phyloP scores from a whole-genome alignment of 2,329 filamentous ascomycete genomes.

The Camillea tinctor region DNA sequence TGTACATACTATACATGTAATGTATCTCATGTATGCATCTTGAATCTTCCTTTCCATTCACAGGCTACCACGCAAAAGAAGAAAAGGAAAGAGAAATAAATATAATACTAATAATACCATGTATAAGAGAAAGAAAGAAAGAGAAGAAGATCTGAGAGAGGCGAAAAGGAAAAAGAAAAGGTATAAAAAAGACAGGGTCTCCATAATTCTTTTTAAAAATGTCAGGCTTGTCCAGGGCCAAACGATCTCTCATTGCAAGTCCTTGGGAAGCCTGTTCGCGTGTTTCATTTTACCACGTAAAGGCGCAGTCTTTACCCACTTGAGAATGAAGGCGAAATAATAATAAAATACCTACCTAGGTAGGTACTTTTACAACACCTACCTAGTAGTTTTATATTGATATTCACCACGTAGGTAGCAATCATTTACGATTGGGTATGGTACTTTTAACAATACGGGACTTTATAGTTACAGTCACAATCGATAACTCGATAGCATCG shows the following conservation, averaged over 20 bases:
- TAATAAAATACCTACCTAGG: too few species aligned
- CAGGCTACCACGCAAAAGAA: not conserved
- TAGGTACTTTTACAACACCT: too few species aligned
- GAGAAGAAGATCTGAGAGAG: not conserved
- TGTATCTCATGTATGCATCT: too few species aligned
- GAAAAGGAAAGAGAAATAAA: not conserved
- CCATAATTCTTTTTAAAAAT: not conserved
- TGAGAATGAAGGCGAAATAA: not conserved
- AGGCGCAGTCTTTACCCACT: not conserved
- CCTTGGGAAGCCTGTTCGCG: not conserved
- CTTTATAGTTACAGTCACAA: too few species aligned
- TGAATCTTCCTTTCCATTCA: not conserved
- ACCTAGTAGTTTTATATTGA: not conserved
- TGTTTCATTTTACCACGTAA: constrained; percentile 2
- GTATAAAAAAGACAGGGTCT: not conserved
- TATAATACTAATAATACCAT: not conserved
- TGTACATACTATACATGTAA: too few species aligned
- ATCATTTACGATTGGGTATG: too few species aligned
- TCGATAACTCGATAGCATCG: too few species aligned
- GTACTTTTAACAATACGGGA: too few species aligned
- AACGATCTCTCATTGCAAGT: constrained; percentile 1
- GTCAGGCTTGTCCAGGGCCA: not conserved
- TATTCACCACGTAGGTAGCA: not conserved
- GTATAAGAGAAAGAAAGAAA: not conserved
- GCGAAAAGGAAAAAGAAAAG: not conserved